Percentiles rank a stretch among this genome's conserved stretches.
Evolutionary conservation across 2,329 filamentous ascomycete species (phyloP).

Genomic region (Myriosclerotinia curreyana): DNA sequence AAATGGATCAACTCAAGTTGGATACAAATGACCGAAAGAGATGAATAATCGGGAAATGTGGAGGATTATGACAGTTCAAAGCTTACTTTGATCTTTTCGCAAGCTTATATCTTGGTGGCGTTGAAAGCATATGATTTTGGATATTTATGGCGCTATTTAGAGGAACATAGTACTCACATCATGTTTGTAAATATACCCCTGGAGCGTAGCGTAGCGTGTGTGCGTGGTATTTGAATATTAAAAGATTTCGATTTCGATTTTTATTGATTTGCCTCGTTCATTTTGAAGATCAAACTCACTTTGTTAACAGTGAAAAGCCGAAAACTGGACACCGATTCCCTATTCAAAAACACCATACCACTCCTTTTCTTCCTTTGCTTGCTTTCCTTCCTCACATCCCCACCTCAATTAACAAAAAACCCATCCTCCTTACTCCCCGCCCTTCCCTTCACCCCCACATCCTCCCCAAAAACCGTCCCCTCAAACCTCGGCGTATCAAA

Average conservation of each 20-base stretch:
- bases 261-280: not conserved
- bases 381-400: too few relatives aligned
- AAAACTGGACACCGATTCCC: too few relatives aligned
- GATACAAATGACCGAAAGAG: not conserved
- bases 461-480: constrained; percentile 31
- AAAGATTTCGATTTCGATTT: not conserved
- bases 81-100: not conserved
- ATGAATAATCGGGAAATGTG: not conserved
- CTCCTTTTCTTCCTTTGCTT: too few relatives aligned
- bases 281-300: not conserved
- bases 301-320: too few relatives aligned
- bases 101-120: not conserved
- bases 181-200: constrained; percentile 9
- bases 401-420: constrained; percentile 36
- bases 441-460: constrained; percentile 15
- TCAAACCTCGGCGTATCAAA: constrained; percentile 50
- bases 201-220: not conserved
- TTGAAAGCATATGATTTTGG: not conserved
- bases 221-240: not conserved
- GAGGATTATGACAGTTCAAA: not conserved
- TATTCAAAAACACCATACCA: too few relatives aligned
- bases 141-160: not conserved
- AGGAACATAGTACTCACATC: constrained; percentile 10
- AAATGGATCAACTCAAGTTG: not conserved
- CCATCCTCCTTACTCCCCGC: constrained; percentile 32